These are phyloP conservation scores for Piromyces finnis DNA, from an alignment of 192 early-diverging fungal genomes.

Conservation along the genomic window DNA sequence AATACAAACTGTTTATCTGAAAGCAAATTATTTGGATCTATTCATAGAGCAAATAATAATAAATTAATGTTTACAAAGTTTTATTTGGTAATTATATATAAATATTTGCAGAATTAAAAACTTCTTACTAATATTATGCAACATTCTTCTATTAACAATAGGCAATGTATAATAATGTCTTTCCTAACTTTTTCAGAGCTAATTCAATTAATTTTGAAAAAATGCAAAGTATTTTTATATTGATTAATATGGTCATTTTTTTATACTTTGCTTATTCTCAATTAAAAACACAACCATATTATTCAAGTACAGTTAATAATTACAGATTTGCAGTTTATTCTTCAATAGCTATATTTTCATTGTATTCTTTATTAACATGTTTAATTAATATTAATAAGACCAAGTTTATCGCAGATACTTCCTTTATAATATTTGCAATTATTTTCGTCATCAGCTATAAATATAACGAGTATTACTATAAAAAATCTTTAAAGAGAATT, in stretches of 20 bases:
- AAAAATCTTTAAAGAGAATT: neutral
- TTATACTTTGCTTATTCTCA: neutral
- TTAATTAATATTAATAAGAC: neutral
- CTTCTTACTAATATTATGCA: too few relatives aligned
- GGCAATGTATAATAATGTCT: neutral
- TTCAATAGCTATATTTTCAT: neutral
- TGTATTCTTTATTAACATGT: neutral
- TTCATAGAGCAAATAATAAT: neutral
- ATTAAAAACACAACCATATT: neutral
- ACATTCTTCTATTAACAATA: too few relatives aligned
- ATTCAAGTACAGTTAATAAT: neutral
- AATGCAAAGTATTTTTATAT: too few relatives aligned
- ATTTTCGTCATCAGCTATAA: neutral
- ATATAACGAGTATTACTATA: neutral
- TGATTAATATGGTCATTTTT: too few relatives aligned
- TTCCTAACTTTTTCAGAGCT: too few relatives aligned
- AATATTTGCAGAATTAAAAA: too few relatives aligned
- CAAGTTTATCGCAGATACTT: neutral
- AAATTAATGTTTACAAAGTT: neutral
- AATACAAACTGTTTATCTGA: neutral
- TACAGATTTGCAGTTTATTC: neutral
- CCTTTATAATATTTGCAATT: neutral
- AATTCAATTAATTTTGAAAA: too few relatives aligned
- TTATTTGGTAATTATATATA: neutral
- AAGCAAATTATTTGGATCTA: neutral